Conservation (phyloP, 23 red algal genomes). For the Gracilaria gracilis region DNA sequence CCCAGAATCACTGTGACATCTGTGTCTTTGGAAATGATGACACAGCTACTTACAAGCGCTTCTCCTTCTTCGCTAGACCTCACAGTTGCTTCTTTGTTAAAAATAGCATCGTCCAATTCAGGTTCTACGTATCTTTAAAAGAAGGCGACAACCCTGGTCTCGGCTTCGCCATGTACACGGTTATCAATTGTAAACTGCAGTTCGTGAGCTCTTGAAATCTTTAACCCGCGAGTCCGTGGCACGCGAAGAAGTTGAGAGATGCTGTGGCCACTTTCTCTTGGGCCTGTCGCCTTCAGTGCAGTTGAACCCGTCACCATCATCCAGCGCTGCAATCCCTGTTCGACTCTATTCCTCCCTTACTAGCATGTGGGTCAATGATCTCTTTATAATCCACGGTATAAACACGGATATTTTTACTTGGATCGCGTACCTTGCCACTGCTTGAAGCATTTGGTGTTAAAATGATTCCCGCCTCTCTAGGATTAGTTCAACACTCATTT, state of each 20-base stretch:
- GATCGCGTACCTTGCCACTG: too few relatives aligned
- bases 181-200: background rate
- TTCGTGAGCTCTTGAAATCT: background rate
- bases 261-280: too few relatives aligned
- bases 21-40: conserved; percentile 19
- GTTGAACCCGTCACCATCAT: too few relatives aligned
- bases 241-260: too few relatives aligned
- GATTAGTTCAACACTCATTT: background rate
- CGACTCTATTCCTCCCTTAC: too few relatives aligned
- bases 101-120: too few relatives aligned
- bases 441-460: background rate
- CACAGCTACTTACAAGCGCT: too few relatives aligned
- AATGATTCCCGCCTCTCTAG: background rate
- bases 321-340: too few relatives aligned
- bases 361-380: background rate
- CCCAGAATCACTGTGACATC: conserved; percentile 23
- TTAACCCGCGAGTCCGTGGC: background rate
- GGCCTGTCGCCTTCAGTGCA: too few relatives aligned
- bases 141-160: conserved; percentile 13
- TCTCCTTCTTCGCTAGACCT: too few relatives aligned
- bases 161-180: conserved; percentile 14
- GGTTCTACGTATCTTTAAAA: background rate
- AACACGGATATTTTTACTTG: too few relatives aligned
- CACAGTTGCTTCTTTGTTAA: too few relatives aligned
- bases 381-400: background rate